A percentile compares a stretch with the other conserved stretches of the same genome.
phyloP scores from a whole-genome alignment of 306 rosid species.

The apple (Malus domestica) region DNA sequence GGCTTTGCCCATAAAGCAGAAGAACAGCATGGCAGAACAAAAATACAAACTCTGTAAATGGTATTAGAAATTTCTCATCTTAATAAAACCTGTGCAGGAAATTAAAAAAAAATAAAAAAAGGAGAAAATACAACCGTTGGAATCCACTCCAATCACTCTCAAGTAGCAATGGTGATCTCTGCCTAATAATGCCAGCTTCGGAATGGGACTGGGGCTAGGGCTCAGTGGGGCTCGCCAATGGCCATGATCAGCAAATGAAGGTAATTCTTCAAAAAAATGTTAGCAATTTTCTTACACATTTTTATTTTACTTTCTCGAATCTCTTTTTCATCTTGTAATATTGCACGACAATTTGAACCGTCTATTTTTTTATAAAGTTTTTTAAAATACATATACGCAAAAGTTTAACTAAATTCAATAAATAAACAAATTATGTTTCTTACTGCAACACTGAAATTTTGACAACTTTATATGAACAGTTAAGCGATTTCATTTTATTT shows the following conservation, averaged over 20 bases:
- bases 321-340: rapidly evolving
- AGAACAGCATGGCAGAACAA: slow-evolving; percentile 55
- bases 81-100: no score
- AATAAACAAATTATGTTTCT: no score
- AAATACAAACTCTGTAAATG: no score
- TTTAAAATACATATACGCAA: no score
- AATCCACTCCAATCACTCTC: slow-evolving; percentile 59
- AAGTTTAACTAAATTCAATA: no score
- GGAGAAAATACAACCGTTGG: slow-evolving; percentile 20
- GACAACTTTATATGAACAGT: no score
- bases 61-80: no score
- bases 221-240: not conserved
- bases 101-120: not conserved
- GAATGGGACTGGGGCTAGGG: slow-evolving; percentile 17
- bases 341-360: rapidly evolving
- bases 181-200: slow-evolving; percentile 31
- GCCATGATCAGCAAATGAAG: not conserved
- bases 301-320: no score
- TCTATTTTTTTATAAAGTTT: rapidly evolving
- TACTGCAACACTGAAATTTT: rapidly evolving
- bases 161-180: slow-evolving; percentile 6
- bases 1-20: no score
- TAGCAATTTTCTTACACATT: not conserved
- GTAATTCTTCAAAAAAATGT: not conserved
- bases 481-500: no score